phyloP scores from a whole-genome alignment of 257 asterid genomes.

The Ajuga chamaepitys region DNA sequence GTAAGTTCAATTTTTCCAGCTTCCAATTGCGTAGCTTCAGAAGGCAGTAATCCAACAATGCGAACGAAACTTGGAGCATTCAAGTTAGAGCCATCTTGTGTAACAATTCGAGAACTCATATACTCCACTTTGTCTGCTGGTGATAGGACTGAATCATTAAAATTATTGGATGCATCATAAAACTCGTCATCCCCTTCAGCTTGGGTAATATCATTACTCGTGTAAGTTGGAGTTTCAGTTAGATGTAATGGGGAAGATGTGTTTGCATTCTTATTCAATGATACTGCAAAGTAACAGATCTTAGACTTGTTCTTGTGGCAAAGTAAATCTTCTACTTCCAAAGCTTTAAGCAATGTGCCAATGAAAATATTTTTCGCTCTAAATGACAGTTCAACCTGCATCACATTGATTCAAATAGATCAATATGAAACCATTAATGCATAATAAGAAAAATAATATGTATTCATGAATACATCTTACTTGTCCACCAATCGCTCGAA shows the following conservation, averaged over 20 bases:
- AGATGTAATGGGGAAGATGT: slow-evolving; percentile 39
- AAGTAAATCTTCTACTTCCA: slow-evolving; percentile 85
- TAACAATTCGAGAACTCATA: too few relatives aligned
- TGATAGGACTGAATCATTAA: slow-evolving; percentile 52
- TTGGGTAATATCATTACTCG: slow-evolving; percentile 33
- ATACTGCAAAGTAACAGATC: slow-evolving; percentile 64
- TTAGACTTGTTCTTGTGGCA: slow-evolving; percentile 38
- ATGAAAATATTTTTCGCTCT: slow-evolving; percentile 70
- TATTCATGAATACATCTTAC: slow-evolving; percentile 42
- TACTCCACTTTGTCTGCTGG: too few relatives aligned
- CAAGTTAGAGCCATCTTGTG: slow-evolving; percentile 25
- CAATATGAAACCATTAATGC: slow-evolving; percentile 4
- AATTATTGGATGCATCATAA: slow-evolving; percentile 79
- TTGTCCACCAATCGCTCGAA: slow-evolving; percentile 96
- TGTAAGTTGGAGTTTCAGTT: slow-evolving; percentile 24
- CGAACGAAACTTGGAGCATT: slow-evolving; percentile 67
- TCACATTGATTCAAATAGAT: slow-evolving; percentile 13
- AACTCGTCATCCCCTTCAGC: slow-evolving; percentile 85
- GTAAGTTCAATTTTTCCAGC: slow-evolving; percentile 36
- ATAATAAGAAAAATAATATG: not conserved
- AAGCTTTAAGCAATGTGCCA: slow-evolving; percentile 82
- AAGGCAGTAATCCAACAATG: slow-evolving; percentile 68
- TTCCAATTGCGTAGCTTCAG: slow-evolving; percentile 35
- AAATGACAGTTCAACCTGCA: slow-evolving; percentile 83
- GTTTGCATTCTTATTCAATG: slow-evolving; percentile 64